Evolutionary conservation across 352 stramenopile genomes (phyloP).

Genomic region (Blastocystis hominis): DNA sequence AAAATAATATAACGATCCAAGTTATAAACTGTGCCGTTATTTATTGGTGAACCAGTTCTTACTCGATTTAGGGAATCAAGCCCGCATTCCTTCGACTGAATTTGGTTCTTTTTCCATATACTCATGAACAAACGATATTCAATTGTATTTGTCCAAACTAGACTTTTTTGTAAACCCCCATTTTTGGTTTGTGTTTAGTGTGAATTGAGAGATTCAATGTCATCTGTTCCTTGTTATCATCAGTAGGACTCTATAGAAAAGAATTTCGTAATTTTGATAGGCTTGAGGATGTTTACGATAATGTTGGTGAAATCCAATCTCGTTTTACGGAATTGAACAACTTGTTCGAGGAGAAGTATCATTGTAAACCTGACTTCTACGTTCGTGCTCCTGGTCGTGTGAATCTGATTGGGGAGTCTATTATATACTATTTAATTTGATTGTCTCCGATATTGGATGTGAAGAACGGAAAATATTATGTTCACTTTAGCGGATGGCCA

Average conservation of each 20-base stretch:
- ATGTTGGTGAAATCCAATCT: constrained; percentile 46
- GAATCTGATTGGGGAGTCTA: constrained; percentile 76
- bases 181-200: no score
- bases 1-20: no score
- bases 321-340: constrained; percentile 46
- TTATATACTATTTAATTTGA: constrained; percentile 79
- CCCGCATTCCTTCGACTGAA: no score
- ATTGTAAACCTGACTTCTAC: constrained; percentile 60
- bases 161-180: no score
- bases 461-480: background rate
- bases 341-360: constrained; percentile 62
- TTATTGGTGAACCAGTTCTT: no score
- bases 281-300: background rate
- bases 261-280: background rate
- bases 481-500: background rate
- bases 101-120: no score
- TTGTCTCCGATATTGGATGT: background rate
- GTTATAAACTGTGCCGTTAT: no score
- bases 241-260: background rate
- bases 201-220: no score
- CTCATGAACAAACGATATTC: no score
- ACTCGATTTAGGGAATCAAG: no score
- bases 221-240: constrained; percentile 21
- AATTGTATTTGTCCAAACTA: no score
- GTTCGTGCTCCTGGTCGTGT: constrained; percentile 69